phyloP scores from a whole-genome alignment of 345 rosid genomes.

The Theobroma cacao region DNA sequence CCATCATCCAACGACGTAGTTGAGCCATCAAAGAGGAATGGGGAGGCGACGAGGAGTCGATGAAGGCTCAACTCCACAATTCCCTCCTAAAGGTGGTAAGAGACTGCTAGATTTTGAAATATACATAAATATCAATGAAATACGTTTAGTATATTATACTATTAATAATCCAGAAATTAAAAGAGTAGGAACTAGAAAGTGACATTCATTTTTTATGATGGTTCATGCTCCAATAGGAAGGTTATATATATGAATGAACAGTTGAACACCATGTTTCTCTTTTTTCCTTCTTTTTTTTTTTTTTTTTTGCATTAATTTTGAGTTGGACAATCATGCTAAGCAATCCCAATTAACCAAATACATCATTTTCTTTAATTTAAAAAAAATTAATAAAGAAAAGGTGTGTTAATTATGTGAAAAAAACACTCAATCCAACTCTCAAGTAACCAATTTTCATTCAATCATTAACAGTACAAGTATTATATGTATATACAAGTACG shows the following conservation, averaged over 20 bases:
- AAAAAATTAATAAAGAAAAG: neutral
- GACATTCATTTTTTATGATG: no score
- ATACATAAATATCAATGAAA: no score
- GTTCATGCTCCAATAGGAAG: no score
- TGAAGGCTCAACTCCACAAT: neutral
- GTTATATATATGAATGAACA: neutral
- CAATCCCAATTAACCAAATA: neutral
- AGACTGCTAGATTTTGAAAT: neutral
- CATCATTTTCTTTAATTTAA: neutral
- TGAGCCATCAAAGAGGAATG: neutral
- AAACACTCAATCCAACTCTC: neutral
- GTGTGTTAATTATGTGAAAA: neutral
- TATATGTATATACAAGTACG: neutral
- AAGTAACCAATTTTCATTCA: neutral
- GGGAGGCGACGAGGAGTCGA: neutral
- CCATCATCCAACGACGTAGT: neutral
- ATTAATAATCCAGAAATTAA: no score
- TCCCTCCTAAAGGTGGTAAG: no score
- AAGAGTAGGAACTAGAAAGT: no score
- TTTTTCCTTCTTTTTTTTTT: neutral
- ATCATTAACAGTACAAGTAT: neutral
- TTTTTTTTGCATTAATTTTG: neutral
- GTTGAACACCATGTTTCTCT: neutral
- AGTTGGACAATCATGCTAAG: neutral
- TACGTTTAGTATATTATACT: no score